Evolutionary conservation across 768 basidiomycete genomes (phyloP), one percentile per base, ranked within the genome.

Genomic region (Candolleomyces eurysporus): DNA sequence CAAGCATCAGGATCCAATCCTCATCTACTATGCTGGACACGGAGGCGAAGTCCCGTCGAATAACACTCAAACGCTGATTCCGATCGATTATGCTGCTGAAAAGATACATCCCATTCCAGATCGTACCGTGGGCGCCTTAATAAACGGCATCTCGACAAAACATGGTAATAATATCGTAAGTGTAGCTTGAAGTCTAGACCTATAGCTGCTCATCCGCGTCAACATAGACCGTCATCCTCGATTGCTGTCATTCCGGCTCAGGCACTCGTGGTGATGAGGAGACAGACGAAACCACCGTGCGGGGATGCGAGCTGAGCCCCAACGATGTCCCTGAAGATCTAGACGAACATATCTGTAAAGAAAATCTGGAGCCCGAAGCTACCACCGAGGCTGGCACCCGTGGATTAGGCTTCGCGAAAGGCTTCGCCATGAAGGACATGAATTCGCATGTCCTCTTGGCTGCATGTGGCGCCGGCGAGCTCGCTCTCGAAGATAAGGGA

Each of bases 1-100:
- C n/a, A 43, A n/a, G 42, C 42, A n/a, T n/a, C 13, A 43, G 11
- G 71, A 73, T 50, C 70, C 75, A 9, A 76, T 81, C 39, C 56
- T 80, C 45, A 75, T 82, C 32, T 82, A 75, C 61, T 82, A 72
- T 53, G 74, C 80, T 22, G 81, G 80, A 14, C 81, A 82, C 56
- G 81, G 80, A n/a, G 59, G 59, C 6, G 50, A 60, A 39, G 9
- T 42, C 21, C n/a, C 17, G 8, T 30, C n/a, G 43, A 48, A 10
- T 19, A 60, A 43, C n/a, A 40, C 50, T n/a, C 58, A 59, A 26
- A 51, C 48, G 7, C 26, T 59, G 17, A 49, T 59, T 26, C 58
- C 58, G 6, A 26, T 49, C 14, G 58, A 59, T 22, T 59, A 3
- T n/a, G n/a, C n/a, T 19, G 32, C 52, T 30, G 64, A 66, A n/a